phyloP scores from a whole-genome alignment of 441 rosid genomes.

The Erodium texanum region DNA sequence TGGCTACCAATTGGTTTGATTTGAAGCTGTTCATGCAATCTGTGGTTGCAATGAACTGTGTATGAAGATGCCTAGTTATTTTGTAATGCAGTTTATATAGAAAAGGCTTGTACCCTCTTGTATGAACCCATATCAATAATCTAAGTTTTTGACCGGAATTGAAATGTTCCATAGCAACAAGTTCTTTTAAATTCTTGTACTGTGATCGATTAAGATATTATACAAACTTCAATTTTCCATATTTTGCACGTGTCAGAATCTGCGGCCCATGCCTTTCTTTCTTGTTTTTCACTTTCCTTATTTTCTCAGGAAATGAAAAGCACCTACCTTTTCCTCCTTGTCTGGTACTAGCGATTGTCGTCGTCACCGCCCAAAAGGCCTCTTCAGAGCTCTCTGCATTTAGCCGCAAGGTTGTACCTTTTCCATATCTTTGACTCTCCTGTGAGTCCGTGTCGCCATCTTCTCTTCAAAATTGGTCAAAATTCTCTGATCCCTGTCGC shows the following conservation, averaged over 20 bases:
- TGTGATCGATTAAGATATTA: no score
- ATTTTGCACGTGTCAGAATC: background rate
- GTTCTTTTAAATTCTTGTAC: no score
- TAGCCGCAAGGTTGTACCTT: no score
- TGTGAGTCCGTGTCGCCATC: background rate
- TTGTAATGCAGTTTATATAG: no score
- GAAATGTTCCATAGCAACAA: no score
- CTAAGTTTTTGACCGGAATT: no score
- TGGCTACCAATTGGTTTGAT: slow-evolving; percentile 37
- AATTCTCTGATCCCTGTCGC: background rate
- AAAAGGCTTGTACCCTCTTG: no score
- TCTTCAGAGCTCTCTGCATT: background rate
- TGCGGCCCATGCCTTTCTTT: background rate
- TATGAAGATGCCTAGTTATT: background rate
- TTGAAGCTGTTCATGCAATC: slow-evolving; percentile 7
- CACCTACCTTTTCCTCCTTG: background rate
- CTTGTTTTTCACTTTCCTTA: background rate
- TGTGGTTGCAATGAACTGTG: background rate
- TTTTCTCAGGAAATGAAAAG: background rate
- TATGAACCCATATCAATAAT: no score
- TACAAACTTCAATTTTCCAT: background rate
- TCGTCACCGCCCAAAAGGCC: background rate
- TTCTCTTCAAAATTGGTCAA: background rate
- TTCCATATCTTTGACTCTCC: background rate
- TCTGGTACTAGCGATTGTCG: background rate